Conservation (phyloP, 2,329 filamentous ascomycete species). For the Lecanicillium sp. region DNA sequence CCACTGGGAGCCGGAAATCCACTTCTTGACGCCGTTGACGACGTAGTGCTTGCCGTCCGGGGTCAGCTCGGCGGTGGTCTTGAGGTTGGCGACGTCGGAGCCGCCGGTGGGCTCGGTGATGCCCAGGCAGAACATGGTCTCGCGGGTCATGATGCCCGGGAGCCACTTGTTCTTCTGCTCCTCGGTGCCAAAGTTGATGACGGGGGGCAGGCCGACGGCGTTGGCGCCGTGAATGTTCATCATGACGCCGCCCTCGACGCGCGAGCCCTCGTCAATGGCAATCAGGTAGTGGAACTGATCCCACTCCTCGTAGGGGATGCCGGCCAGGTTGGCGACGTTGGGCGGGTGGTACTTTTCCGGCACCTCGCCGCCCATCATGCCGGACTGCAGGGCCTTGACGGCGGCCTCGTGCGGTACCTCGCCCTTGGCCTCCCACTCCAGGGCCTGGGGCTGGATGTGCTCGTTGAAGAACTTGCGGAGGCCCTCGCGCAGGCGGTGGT, state of each 20-base stretch:
- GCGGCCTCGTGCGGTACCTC: slow-evolving; percentile 36
- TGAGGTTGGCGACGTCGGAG: slow-evolving; percentile 57
- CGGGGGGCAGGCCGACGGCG: slow-evolving; percentile 54
- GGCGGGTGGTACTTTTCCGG: slow-evolving; percentile 30
- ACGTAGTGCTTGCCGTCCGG: slow-evolving; percentile 42
- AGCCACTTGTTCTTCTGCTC: slow-evolving; percentile 48
- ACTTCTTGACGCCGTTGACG: slow-evolving; percentile 60
- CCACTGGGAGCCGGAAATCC: slow-evolving; percentile 56
- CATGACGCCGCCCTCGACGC: slow-evolving; percentile 50
- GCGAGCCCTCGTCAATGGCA: slow-evolving; percentile 44
- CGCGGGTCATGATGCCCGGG: slow-evolving; percentile 48
- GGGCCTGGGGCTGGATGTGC: slow-evolving; percentile 46
- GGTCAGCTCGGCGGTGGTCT: slow-evolving; percentile 45
- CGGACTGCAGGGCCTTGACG: slow-evolving; percentile 26
- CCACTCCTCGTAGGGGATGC: too few species aligned
- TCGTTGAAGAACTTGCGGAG: slow-evolving; percentile 52
- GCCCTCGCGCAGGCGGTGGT: slow-evolving; percentile 46
- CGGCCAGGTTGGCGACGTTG: slow-evolving; percentile 24
- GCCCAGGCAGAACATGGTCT: slow-evolving; percentile 54
- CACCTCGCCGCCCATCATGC: slow-evolving; percentile 26
- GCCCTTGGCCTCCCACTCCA: slow-evolving; percentile 56
- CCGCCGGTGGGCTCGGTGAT: slow-evolving; percentile 56
- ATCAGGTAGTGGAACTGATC: slow-evolving; percentile 52
- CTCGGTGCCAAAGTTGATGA: slow-evolving; percentile 52
- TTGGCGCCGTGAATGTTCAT: too few species aligned